These are phyloP conservation scores for Pseudocercospora pini-densiflorae DNA, from an alignment of 2,329 filamentous ascomycete species.

Conservation along the genomic window DNA sequence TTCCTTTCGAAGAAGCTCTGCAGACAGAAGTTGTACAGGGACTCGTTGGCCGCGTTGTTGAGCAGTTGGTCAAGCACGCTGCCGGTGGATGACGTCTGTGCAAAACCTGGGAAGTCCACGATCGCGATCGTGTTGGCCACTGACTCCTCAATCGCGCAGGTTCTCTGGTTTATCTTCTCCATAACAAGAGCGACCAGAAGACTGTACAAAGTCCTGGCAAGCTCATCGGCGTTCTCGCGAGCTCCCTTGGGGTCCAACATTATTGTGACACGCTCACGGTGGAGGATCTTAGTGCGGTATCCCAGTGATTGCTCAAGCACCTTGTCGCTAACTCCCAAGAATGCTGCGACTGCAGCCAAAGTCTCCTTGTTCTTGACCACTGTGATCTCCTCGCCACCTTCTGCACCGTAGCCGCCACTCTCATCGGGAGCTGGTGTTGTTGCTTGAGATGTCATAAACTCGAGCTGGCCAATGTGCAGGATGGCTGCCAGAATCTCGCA, in stretches of 20 bases:
- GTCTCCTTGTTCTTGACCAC: constrained; percentile 93
- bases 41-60: constrained; percentile 91
- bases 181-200: constrained; percentile 93
- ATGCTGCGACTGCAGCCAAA: constrained; percentile 84
- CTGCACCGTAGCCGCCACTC: constrained; percentile 94
- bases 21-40: constrained; percentile 88
- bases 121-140: constrained; percentile 94
- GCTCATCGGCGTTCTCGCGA: constrained; percentile 87
- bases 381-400: constrained; percentile 84
- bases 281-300: constrained; percentile 96
- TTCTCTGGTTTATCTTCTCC: constrained; percentile 86
- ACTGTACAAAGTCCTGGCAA: constrained; percentile 91
- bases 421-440: constrained; percentile 84
- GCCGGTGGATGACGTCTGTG: constrained; percentile 79
- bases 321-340: constrained; percentile 79
- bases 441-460: constrained; percentile 81
- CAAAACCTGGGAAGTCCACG: constrained; percentile 95
- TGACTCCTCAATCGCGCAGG: constrained; percentile 84
- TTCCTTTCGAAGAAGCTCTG: constrained; percentile 97
- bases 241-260: constrained; percentile 95
- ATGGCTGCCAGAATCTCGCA: constrained; percentile 94
- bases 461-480: constrained; percentile 95
- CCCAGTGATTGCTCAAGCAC: constrained; percentile 88
- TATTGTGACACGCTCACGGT: constrained; percentile 95
- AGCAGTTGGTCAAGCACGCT: constrained; percentile 90